phyloP scores from a whole-genome alignment of 2,329 filamentous ascomycete species.

The Dothistroma pini region DNA sequence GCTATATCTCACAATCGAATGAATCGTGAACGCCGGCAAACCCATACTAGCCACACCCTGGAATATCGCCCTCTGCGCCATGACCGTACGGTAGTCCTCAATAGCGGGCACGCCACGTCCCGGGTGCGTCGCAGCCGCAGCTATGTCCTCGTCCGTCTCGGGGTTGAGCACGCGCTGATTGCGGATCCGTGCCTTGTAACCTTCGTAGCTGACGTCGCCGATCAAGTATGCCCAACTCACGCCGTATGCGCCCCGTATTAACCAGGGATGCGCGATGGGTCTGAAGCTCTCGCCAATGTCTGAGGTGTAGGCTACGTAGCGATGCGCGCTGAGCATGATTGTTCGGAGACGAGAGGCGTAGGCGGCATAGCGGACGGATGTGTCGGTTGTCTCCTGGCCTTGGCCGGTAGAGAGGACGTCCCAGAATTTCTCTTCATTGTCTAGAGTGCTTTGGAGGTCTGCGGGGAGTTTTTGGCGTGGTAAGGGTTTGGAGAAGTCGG shows the following conservation, averaged over 20 bases:
- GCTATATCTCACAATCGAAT: slow-evolving; percentile 86
- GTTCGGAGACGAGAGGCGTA: slow-evolving; percentile 67
- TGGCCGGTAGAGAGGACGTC: slow-evolving; percentile 58
- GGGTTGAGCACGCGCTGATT: slow-evolving; percentile 76
- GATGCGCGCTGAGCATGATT: slow-evolving; percentile 82
- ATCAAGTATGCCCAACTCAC: slow-evolving; percentile 90
- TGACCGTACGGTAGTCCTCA: slow-evolving; percentile 86
- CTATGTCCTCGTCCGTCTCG: slow-evolving; percentile 45
- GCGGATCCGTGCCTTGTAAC: slow-evolving; percentile 88
- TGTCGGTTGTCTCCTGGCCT: slow-evolving; percentile 75
- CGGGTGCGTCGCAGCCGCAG: slow-evolving; percentile 13
- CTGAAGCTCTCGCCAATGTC: slow-evolving; percentile 97
- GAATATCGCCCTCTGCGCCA: slow-evolving; percentile 87
- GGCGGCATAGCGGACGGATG: slow-evolving; percentile 82
- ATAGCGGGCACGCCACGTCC: slow-evolving; percentile 58
- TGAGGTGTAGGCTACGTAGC: slow-evolving; percentile 93
- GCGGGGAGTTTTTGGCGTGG: slow-evolving; percentile 52
- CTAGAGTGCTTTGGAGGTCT: slow-evolving; percentile 54
- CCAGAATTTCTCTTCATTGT: slow-evolving; percentile 68
- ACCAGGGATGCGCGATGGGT: slow-evolving; percentile 79
- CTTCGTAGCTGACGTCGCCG: slow-evolving; percentile 87
- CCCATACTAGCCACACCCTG: slow-evolving; percentile 92
- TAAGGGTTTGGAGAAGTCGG: slow-evolving; percentile 48
- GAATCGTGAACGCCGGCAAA: slow-evolving; percentile 87
- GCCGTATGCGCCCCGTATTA: slow-evolving; percentile 80